A percentile compares a stretch with the other conserved stretches of the same genome.
Evolutionary conservation across 23 red algal species (phyloP).

Genomic region (Gracilariopsis chorda): DNA sequence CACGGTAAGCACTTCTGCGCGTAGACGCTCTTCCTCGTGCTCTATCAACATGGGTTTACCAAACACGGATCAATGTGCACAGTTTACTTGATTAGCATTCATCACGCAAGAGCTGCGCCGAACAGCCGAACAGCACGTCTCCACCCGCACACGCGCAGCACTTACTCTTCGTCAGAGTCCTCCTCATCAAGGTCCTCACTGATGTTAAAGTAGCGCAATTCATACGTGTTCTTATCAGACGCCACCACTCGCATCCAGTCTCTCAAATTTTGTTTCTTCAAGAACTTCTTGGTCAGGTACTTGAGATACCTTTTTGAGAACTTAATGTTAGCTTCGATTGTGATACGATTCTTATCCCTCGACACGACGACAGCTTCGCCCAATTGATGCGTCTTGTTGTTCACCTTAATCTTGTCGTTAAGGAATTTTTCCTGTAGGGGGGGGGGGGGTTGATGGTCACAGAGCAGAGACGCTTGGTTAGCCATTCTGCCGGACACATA

Average conservation of each 20-base stretch:
- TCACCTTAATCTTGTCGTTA: constrained; percentile 91
- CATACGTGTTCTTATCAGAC: constrained; percentile 80
- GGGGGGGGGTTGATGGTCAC: not conserved
- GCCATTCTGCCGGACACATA: constrained; percentile 33
- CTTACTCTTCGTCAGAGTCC: constrained; percentile 66
- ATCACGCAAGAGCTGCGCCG: no score
- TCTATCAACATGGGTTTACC: no score
- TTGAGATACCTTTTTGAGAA: constrained; percentile 95
- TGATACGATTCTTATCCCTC: constrained; percentile 77
- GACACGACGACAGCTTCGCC: constrained; percentile 68
- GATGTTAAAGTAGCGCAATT: constrained; percentile 95
- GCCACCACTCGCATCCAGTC: constrained; percentile 94
- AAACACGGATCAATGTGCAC: no score
- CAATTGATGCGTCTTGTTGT: constrained; percentile 83
- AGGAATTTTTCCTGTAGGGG: constrained; percentile 90
- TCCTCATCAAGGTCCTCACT: constrained; percentile 84
- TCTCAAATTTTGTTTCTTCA: constrained; percentile 91
- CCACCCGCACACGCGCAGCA: no score
- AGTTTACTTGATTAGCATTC: no score
- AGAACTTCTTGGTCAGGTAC: constrained; percentile 92
- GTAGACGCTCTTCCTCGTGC: no score
- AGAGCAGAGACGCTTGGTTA: constrained; percentile 69
- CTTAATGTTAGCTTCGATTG: constrained; percentile 64
- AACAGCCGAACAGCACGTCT: no score
- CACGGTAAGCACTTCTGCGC: no score